Conservation (phyloP, 2,329 filamentous ascomycete species). For the Fusarium pseudograminearum region DNA sequence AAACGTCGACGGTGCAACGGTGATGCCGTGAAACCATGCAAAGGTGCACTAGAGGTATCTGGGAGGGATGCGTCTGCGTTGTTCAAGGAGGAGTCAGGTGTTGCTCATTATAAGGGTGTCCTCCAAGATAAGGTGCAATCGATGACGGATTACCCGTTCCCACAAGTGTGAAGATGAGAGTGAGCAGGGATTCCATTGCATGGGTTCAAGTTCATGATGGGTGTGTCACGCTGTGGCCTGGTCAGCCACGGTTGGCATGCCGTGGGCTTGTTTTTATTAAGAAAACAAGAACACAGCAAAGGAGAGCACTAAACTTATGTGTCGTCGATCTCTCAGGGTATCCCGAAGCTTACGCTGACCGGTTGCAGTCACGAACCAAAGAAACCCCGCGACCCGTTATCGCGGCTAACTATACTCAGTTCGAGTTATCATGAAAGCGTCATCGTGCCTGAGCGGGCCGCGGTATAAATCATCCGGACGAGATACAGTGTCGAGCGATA, state of each 20-base stretch:
- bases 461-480: slow-evolving; percentile 17
- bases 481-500: slow-evolving; percentile 33
- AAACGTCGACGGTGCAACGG: slow-evolving; percentile 35
- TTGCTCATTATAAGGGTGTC: slow-evolving; percentile 23
- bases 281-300: not conserved
- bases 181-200: slow-evolving; percentile 7
- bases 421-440: slow-evolving; percentile 37
- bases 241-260: slow-evolving; percentile 24
- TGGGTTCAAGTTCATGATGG: slow-evolving; percentile 18
- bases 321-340: slow-evolving; percentile 40
- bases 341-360: slow-evolving; percentile 40
- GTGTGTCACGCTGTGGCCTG: slow-evolving; percentile 27
- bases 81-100: slow-evolving; percentile 32
- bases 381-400: slow-evolving; percentile 33
- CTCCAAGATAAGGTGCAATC: slow-evolving; percentile 36
- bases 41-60: slow-evolving; percentile 11
- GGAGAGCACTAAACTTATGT: slow-evolving; percentile 14
- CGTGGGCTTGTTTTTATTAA: slow-evolving; percentile 14
- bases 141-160: slow-evolving; percentile 27
- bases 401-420: slow-evolving; percentile 17
- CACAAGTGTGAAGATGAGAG: slow-evolving; percentile 9
- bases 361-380: slow-evolving; percentile 40
- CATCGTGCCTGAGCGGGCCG: slow-evolving; percentile 36
- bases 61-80: slow-evolving; percentile 38
- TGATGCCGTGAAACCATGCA: slow-evolving; percentile 40